phyloP scores from a whole-genome alignment of 1,284 basidiomycete genomes.

The Rhodotorula glutinis region DNA sequence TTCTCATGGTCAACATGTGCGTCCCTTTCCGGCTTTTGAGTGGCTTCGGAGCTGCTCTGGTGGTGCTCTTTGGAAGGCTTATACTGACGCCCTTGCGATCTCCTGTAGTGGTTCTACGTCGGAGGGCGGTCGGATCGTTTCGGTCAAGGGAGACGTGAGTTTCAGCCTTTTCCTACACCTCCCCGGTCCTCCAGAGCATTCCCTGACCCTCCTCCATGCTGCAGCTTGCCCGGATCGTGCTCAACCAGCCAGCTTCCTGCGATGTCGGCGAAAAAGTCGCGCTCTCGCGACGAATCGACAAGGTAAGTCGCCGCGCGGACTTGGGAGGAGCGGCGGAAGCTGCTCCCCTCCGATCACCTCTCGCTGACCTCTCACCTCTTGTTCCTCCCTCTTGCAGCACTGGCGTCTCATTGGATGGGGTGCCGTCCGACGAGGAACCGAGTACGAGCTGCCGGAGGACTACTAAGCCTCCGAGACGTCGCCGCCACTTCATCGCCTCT shows the following conservation, averaged over 20 bases:
- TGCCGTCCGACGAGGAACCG: constrained; percentile 28
- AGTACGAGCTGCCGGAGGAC: constrained; percentile 36
- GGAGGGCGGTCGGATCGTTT: constrained; percentile 84
- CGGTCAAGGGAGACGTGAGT: constrained; percentile 83
- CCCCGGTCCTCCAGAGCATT: too few relatives aligned
- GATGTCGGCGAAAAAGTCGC: constrained; percentile 95
- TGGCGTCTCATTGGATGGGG: constrained; percentile 64
- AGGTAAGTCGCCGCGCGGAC: constrained; percentile 46
- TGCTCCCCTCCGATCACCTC: too few relatives aligned
- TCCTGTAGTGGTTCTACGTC: constrained; percentile 50
- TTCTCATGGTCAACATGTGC: constrained; percentile 60
- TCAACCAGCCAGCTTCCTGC: constrained; percentile 75
- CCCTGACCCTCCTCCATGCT: not conserved
- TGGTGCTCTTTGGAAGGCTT: not conserved
- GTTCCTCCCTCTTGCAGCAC: constrained; percentile 53
- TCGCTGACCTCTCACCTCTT: too few relatives aligned
- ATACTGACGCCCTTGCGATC: not conserved
- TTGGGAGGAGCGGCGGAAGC: not conserved
- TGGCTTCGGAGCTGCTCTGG: too few relatives aligned
- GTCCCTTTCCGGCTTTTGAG: too few relatives aligned
- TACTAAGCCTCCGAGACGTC: constrained; percentile 11
- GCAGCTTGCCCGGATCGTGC: constrained; percentile 57
- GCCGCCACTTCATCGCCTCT: too few relatives aligned
- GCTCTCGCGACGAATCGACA: constrained; percentile 85
- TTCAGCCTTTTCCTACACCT: constrained; percentile 56